Base-by-base conservation (phyloP, 2,329 filamentous ascomycete species). In the Pestalotiopsis sp. region DNA sequence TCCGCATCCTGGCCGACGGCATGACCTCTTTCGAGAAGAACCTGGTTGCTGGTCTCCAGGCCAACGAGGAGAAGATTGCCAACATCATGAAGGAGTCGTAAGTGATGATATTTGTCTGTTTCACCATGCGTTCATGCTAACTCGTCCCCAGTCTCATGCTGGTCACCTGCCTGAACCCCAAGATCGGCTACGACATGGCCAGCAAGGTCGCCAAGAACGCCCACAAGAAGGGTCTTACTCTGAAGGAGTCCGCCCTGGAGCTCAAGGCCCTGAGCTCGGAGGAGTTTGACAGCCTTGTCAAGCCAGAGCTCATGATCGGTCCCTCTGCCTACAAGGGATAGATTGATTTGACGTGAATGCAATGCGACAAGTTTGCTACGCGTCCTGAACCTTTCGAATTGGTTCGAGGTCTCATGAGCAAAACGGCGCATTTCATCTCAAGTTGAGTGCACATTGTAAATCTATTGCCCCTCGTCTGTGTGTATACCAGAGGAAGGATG, bases 141-240 rank as follows among this genome's bases (percentile, higher is more conserved):
- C n/a, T 20, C 12, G 39, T 38, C 57, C 41, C 45, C 62, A 97
- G 94, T 79, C 88, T 99, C 76, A 99, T 99, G 96, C 89, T 98
- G 73, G 96, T 98, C 45, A 99, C 96, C 73, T 98, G 95, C 87
- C 87, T 98, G 71, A 98, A 98, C 88, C 94, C 95, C 74, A 93
- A 97, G 82, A 98, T 98, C 79, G 95, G 95, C 70, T 97, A 98
- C 82, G 95, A 98, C 80, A 97, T 97, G 93, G 95, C 95, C 65
- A 94, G 91, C 82, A 97, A 97, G 87, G 95, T 97, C 27, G 95
- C 95, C 78, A 98, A 98, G 91, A 97, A 99, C 79, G 96, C 96
- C 17, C 96, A 99, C 86, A 98, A 98, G 90, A 98, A 98, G 90
- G 94, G 94, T 41, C 84, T 95, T 65, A 98, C 94, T 27, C 88